These are phyloP conservation scores for Yarrowia yakushimensis DNA, from an alignment of 805 yeast species.

Conservation along the genomic window DNA sequence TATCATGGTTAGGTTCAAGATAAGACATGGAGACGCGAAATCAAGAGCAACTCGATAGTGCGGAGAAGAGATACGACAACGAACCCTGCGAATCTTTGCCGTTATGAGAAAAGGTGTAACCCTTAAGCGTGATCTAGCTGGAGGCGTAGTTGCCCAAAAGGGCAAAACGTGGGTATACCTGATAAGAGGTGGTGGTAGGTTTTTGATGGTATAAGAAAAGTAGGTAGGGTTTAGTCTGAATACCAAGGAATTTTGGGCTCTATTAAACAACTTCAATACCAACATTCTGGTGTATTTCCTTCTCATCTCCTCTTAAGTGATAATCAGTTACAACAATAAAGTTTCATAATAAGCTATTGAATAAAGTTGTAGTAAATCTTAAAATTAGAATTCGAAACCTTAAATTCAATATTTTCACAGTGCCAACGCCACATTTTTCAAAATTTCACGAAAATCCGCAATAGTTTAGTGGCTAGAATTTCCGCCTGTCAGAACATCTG, in stretches of 20 bases:
- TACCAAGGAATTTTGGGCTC: no score
- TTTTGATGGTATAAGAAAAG: no score
- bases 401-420: no score
- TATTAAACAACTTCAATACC: no score
- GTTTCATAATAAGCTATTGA: background rate
- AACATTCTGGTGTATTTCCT: background rate
- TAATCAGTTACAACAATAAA: background rate
- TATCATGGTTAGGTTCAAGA: constrained; percentile 7
- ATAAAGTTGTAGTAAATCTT: background rate
- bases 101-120: background rate
- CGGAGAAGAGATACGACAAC: background rate
- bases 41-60: constrained; percentile 18
- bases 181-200: background rate
- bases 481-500: constrained; percentile 39
- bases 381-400: background rate
- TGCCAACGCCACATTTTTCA: background rate
- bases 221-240: no score
- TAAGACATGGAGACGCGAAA: background rate
- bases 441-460: constrained; percentile 14
- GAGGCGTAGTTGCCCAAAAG: background rate
- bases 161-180: background rate
- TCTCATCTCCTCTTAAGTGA: no score
- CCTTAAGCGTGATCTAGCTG: background rate
- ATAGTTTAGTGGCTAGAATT: constrained; percentile 43
- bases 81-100: constrained; percentile 2